phyloP scores from a whole-genome alignment of 495 filamentous ascomycete species.

The Cladorrhinum samala region DNA sequence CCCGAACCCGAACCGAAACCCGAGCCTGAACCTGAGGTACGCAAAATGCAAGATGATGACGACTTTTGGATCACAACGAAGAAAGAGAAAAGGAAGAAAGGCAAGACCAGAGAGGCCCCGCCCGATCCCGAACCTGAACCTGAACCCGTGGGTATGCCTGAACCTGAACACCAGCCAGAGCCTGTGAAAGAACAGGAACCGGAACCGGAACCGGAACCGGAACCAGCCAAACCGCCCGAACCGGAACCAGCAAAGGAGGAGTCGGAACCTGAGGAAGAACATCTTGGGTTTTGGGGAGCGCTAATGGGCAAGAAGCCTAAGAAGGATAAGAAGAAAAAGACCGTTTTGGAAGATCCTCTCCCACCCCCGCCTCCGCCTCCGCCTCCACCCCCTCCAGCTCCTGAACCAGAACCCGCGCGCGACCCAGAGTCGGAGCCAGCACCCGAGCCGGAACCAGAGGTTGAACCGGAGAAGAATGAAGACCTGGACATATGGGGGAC shows the following conservation, averaged over 20 bases:
- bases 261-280: too few relatives aligned
- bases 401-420: conserved; percentile 9
- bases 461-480: conserved; percentile 17
- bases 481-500: conserved; percentile 19
- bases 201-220: conserved; percentile 6
- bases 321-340: conserved; percentile 8
- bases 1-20: conserved; percentile 24
- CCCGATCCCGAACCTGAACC: conserved; percentile 9
- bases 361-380: neutral
- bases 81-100: conserved; percentile 32
- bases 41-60: conserved; percentile 20
- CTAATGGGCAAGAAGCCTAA: neutral
- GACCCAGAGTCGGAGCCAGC: conserved; percentile 2
- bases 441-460: conserved; percentile 22
- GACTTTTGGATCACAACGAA: conserved; percentile 16
- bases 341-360: too few relatives aligned
- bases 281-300: neutral
- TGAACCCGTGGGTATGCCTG: conserved; percentile 12
- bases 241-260: conserved; percentile 4
- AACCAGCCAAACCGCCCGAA: too few relatives aligned
- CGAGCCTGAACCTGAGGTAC: conserved; percentile 24
- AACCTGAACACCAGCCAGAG: conserved; percentile 9
- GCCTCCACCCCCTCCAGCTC: neutral
- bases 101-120: conserved; percentile 14
- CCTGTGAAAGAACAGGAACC: conserved; percentile 10